Percentiles rank a stretch among this genome's conserved stretches.
Conservation (phyloP, 768 basidiomycete genomes). For the Lactarius tabidus region DNA sequence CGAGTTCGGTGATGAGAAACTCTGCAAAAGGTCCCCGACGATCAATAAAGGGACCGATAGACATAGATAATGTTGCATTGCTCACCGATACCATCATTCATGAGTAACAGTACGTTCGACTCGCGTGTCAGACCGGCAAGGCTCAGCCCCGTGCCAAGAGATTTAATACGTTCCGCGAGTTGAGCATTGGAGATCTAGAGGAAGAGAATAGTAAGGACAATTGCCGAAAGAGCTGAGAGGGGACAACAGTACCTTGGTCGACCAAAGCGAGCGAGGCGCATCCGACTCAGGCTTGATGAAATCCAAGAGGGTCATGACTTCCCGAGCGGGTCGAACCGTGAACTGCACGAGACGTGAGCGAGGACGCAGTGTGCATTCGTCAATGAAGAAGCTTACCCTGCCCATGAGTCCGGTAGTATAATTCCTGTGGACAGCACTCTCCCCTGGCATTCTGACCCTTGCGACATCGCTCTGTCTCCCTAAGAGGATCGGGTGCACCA, state of each 20-base stretch:
- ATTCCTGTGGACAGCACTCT: slow-evolving; percentile 88
- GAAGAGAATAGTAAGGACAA: neutral
- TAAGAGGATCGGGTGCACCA: slow-evolving; percentile 91
- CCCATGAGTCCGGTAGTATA: slow-evolving; percentile 83
- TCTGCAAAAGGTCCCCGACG: slow-evolving; percentile 40
- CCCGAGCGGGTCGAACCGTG: slow-evolving; percentile 66
- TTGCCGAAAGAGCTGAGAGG: neutral
- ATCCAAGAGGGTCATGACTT: slow-evolving; percentile 62
- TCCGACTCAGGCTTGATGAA: slow-evolving; percentile 64
- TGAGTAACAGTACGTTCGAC: slow-evolving; percentile 67
- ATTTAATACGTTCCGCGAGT: slow-evolving; percentile 64
- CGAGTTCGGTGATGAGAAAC: slow-evolving; percentile 76
- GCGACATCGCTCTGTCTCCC: slow-evolving; percentile 90
- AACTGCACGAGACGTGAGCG: slow-evolving; percentile 46
- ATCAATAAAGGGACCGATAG: slow-evolving; percentile 11
- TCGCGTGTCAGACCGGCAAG: slow-evolving; percentile 50
- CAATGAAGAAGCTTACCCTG: slow-evolving; percentile 47
- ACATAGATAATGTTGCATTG: neutral
- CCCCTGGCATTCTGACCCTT: slow-evolving; percentile 70
- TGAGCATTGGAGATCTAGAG: slow-evolving; percentile 67
- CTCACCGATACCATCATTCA: slow-evolving; percentile 75
- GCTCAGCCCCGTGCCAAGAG: slow-evolving; percentile 71
- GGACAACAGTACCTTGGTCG: slow-evolving; percentile 52
- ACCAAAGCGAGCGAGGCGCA: slow-evolving; percentile 72
- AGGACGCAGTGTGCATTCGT: slow-evolving; percentile 2